Conservation (phyloP, 345 rosid genomes). For the Aegle marmelos region DNA sequence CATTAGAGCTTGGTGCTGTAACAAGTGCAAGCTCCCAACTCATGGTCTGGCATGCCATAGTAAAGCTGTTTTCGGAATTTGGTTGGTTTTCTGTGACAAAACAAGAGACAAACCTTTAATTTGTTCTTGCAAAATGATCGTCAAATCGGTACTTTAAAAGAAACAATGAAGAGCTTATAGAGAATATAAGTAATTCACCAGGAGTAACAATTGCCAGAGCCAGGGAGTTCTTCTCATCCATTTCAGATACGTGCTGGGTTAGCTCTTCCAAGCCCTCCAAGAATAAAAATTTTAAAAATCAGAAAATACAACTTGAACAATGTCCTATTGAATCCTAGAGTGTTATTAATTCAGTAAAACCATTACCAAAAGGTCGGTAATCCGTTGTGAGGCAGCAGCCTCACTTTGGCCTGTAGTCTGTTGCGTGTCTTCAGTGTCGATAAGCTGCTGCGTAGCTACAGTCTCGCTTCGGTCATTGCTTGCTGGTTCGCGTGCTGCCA, state of each 20-base stretch:
- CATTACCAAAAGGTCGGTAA: slow-evolving; percentile 28
- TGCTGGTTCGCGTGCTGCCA: not conserved
- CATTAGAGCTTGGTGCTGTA: slow-evolving; percentile 28
- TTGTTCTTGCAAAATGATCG: not conserved
- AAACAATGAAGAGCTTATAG: not conserved
- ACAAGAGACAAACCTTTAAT: not conserved
- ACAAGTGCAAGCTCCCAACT: slow-evolving; percentile 40
- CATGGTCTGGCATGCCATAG: slow-evolving; percentile 3
- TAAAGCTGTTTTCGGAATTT: slow-evolving; percentile 2
- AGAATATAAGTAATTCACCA: slow-evolving; percentile 15
- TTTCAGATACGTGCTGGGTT: slow-evolving; percentile 17
- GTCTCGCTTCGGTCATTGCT: slow-evolving; percentile 1
- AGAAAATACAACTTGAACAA: not conserved
- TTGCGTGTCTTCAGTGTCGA: too few relatives aligned
- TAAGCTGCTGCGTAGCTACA: not conserved
- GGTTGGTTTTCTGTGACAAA: slow-evolving; percentile 9
- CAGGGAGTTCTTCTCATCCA: slow-evolving; percentile 18
- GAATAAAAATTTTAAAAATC: slow-evolving; percentile 5
- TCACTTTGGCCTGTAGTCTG: too few relatives aligned
- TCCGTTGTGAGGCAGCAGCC: not conserved
- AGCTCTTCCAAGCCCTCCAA: slow-evolving; percentile 26
- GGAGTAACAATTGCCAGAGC: slow-evolving; percentile 14
- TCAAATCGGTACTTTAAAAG: not conserved
- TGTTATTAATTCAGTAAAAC: not conserved
- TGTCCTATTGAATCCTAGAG: not conserved